phyloP scores from a whole-genome alignment of 768 basidiomycete species.

The Galerina sulciceps region DNA sequence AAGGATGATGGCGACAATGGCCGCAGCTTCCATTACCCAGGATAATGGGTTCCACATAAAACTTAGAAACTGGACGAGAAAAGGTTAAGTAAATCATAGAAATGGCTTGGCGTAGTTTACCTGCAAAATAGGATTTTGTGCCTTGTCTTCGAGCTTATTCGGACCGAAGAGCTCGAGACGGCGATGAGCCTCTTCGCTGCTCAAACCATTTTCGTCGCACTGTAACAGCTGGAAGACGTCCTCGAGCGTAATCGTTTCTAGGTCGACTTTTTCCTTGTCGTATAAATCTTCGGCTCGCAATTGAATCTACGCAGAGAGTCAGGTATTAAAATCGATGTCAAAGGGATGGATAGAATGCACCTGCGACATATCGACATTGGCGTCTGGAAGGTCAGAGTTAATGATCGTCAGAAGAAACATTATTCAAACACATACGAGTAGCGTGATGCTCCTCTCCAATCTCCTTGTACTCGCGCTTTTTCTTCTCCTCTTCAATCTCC shows the following conservation, averaged over 20 bases:
- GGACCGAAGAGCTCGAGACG: constrained; percentile 94
- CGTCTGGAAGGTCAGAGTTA: constrained; percentile 3
- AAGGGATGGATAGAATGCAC: not conserved
- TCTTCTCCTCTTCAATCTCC: constrained; percentile 1
- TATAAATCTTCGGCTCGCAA: constrained; percentile 92
- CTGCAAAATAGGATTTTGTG: constrained; percentile 91
- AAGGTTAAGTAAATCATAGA: not conserved
- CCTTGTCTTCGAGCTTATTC: constrained; percentile 90
- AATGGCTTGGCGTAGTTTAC: constrained; percentile 34
- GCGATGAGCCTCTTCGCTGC: constrained; percentile 75
- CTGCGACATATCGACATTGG: constrained; percentile 23
- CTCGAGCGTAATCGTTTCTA: constrained; percentile 94
- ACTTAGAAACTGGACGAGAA: constrained; percentile 67
- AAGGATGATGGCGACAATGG: constrained; percentile 91
- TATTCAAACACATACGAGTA: constrained; percentile 6
- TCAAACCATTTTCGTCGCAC: constrained; percentile 81
- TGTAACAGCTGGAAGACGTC: constrained; percentile 97
- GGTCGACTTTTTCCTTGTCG: constrained; percentile 98
- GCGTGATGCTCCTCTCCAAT: constrained; percentile 1
- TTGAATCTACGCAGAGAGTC: constrained; percentile 57
- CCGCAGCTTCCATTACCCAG: constrained; percentile 99
- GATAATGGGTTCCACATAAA: constrained; percentile 99
- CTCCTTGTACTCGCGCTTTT: not conserved
- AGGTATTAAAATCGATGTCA: not conserved
- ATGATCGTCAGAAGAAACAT: too few relatives aligned